Base-by-base conservation (phyloP, 1,139 yeast genomes). In the Ashbya aceris region DNA sequence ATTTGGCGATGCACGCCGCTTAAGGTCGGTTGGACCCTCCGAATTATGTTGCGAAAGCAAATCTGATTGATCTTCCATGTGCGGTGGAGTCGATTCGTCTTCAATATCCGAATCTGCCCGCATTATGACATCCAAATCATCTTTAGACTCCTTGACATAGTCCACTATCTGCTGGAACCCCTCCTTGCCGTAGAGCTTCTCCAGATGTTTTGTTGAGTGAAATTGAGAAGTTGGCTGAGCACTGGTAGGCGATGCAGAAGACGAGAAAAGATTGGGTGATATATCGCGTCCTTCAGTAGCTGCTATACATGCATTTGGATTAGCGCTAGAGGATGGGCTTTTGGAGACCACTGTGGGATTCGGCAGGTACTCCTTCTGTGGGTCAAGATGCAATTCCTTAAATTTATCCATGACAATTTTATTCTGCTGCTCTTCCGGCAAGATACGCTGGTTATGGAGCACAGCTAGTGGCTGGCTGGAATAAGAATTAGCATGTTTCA, bases 391-490 rank as follows among this genome's bases (percentile, higher is more conserved):
- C 13, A 71, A 66, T 12, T 62, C 64, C 45, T 62, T 61, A 48
- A 80, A 63, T 41, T 63, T 67, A 5, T 65, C 65, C 34, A 73
- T 50, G 0, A 83, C 81, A 43, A 69, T 71, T 13, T 72, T 72
- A 50, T 80, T 84, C 55, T 80, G 87, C 44, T 76, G 79, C 12
- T 67, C 69, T 28, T 69, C 74, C 0, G 76, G 75, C 23, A 80
- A 56, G 1, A 77, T 67, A 31, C 70, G 73, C 23, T 89, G 91
- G 59, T 91, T 83, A 33, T 68, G 70, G 45, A 79, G 62, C 0
- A 89, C 87, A 1, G 93, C 89, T 9, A 81, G 74, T 49, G 82
- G 89, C 54, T 82, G 91, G 7, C 83, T 77, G 5, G 81, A 73
- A 50, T 75, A 82, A 46, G 81, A 86, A 45, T 73, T 74, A n/a